Conservation (phyloP, 139 green algal genomes). For the Gonium pectorale region DNA sequence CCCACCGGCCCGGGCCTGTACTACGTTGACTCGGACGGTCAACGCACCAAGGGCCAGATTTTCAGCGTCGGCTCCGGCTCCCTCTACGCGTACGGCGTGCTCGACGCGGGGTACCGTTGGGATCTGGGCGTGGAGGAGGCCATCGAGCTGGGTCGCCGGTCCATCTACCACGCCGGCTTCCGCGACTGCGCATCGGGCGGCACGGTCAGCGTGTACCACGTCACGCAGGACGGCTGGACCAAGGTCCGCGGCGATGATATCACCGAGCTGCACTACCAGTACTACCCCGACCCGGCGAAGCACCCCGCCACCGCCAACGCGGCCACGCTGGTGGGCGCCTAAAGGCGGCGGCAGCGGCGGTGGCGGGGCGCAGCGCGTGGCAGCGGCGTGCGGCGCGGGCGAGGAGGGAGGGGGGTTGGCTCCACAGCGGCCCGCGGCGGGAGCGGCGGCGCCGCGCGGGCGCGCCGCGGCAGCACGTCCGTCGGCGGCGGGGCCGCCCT, state of each 20-base stretch:
- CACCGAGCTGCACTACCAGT: slow-evolving; percentile 95
- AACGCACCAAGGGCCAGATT: slow-evolving; percentile 93
- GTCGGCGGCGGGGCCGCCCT: too few relatives aligned
- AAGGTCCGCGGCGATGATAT: slow-evolving; percentile 98
- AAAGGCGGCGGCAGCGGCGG: background rate
- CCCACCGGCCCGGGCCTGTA: slow-evolving; percentile 91
- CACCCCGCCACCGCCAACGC: slow-evolving; percentile 63
- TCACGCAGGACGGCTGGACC: slow-evolving; percentile 95
- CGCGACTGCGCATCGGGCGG: slow-evolving; percentile 95
- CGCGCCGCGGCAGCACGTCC: too few relatives aligned
- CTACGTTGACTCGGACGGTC: slow-evolving; percentile 98
- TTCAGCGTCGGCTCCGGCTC: slow-evolving; percentile 97
- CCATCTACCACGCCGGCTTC: slow-evolving; percentile 99
- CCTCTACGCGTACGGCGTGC: slow-evolving; percentile 97
- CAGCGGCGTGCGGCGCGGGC: background rate
- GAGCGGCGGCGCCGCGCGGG: too few relatives aligned
- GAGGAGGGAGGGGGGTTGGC: too few relatives aligned
- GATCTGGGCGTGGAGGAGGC: slow-evolving; percentile 95
- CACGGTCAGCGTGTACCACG: slow-evolving; percentile 98
- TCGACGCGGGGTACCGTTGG: slow-evolving; percentile 94
- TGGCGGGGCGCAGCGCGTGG: background rate
- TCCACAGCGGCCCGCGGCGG: too few relatives aligned
- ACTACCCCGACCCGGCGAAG: slow-evolving; percentile 78
- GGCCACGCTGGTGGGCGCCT: too few relatives aligned
- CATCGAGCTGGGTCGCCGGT: slow-evolving; percentile 89